phyloP scores from a whole-genome alignment of 768 basidiomycete genomes.

The Lactifluus subvellereus region DNA sequence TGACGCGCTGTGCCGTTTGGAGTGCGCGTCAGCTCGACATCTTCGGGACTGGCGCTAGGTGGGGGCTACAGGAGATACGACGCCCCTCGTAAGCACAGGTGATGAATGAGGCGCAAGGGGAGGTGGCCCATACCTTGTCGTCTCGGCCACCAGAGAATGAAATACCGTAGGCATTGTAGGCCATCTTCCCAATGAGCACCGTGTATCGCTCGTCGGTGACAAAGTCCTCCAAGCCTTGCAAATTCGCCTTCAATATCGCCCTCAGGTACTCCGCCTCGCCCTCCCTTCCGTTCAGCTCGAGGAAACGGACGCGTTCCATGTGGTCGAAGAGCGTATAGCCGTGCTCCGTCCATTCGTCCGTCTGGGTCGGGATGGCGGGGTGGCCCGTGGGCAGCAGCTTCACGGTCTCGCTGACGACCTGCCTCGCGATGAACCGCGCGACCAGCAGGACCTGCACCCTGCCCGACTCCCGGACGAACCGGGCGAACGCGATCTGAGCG shows the following conservation, averaged over 20 bases:
- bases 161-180: constrained; percentile 75
- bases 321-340: constrained; percentile 69
- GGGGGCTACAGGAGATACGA: constrained; percentile 40
- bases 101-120: neutral
- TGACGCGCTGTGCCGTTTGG: constrained; percentile 71
- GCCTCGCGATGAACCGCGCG: constrained; percentile 66
- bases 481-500: constrained; percentile 56
- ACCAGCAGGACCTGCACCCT: constrained; percentile 50
- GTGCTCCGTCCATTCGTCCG: constrained; percentile 37
- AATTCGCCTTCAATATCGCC: constrained; percentile 50
- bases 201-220: constrained; percentile 58
- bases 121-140: constrained; percentile 49
- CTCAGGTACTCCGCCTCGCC: constrained; percentile 48
- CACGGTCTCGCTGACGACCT: constrained; percentile 57
- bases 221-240: constrained; percentile 70
- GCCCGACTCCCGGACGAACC: constrained; percentile 47
- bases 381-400: constrained; percentile 41
- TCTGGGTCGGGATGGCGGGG: constrained; percentile 24
- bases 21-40: constrained; percentile 69
- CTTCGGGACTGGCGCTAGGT: constrained; percentile 53
- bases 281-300: constrained; percentile 46
- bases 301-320: constrained; percentile 64
- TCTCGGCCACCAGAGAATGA: constrained; percentile 59
- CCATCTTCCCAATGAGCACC: constrained; percentile 60
- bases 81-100: neutral